These are phyloP conservation scores for Wickerhamomyces chambardii DNA, from an alignment of 805 yeast genomes.

Conservation along the genomic window DNA sequence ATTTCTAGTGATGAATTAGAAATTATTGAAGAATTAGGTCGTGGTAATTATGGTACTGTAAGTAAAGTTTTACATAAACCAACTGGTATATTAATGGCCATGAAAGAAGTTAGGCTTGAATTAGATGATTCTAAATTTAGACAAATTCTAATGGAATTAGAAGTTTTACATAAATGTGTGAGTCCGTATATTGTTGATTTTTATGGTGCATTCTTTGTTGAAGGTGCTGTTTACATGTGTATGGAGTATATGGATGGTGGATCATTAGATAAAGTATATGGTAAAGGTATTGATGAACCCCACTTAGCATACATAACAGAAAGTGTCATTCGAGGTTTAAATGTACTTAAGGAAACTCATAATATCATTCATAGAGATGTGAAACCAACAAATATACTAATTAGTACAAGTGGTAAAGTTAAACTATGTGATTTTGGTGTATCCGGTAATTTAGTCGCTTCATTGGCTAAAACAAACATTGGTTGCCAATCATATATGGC, in stretches of 20 bases:
- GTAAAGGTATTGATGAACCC: slow-evolving; percentile 65
- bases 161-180: slow-evolving; percentile 83
- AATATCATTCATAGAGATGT: slow-evolving; percentile 95
- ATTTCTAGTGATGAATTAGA: slow-evolving; percentile 81
- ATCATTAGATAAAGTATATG: slow-evolving; percentile 80
- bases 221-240: slow-evolving; percentile 97
- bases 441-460: slow-evolving; percentile 89
- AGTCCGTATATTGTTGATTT: slow-evolving; percentile 92
- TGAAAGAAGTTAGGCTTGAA: slow-evolving; percentile 93
- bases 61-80: slow-evolving; percentile 90
- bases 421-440: slow-evolving; percentile 96
- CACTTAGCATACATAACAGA: slow-evolving; percentile 75
- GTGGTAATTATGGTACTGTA: slow-evolving; percentile 96
- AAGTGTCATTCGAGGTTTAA: slow-evolving; percentile 73
- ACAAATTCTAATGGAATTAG: slow-evolving; percentile 94
- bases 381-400: slow-evolving; percentile 89
- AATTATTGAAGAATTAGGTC: slow-evolving; percentile 80
- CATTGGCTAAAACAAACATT: slow-evolving; percentile 88
- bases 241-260: slow-evolving; percentile 98
- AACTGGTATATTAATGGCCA: slow-evolving; percentile 88
- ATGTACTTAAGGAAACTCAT: slow-evolving; percentile 78
- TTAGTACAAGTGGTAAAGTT: slow-evolving; percentile 75
- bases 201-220: slow-evolving; percentile 95
- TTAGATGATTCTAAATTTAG: slow-evolving; percentile 89
- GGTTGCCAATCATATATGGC: slow-evolving; percentile 99